Base-by-base conservation (phyloP, 2,329 filamentous ascomycete genomes). In the Talaromyces piceae region DNA sequence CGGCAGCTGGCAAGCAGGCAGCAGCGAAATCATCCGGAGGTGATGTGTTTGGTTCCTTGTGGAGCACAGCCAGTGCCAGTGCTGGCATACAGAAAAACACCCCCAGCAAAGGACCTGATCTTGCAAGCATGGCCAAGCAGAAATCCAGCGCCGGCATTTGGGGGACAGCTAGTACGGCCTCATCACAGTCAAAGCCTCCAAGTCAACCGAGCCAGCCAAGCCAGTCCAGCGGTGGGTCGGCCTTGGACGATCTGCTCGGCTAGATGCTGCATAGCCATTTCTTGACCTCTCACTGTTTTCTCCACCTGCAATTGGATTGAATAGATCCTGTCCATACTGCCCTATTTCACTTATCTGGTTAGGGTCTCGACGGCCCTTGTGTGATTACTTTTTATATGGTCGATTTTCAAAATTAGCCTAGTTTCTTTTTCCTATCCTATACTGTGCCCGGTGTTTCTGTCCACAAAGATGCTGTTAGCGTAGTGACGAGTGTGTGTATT, bases 111-210 rank as follows among this genome's bases (percentile, higher is more conserved):
- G 86, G 86, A 0, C 84, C 89, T 47, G 91, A 91, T 50, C 80
- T 98, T 72, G 91, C 90, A 26, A 91, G 95, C 67, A 82, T 98
- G 69, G 91, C 91, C n/a, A 96, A 96, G 76, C 90, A 96, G 72
- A 96, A 97, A 78, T 93, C 90, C 53, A 90, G 84, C 61, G 90
- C 91, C 13, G 90, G 91, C 6, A 88, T 98, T 57, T 98, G 94
- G 90, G 93, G 91, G 16, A 80, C 87, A 0, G 78, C 86, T 13
- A 76, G 82, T 72, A 70, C 62, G 8, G n/a, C 44, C 8, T 28
- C 28, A 28, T 46, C 44, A 33, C 26, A 28, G 44, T 16, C 44
- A 20, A 26, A 22, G 28, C 18, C 44, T n/a, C 5, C 41, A 23
- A n/a, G n/a, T n/a, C n/a, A n/a, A n/a, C n/a, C n/a, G n/a, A n/a